Evolutionary conservation across 2,329 filamentous ascomycete genomes (phyloP), one percentile per base, ranked within the genome.

Genomic region (Pseudopyricularia javanii): DNA sequence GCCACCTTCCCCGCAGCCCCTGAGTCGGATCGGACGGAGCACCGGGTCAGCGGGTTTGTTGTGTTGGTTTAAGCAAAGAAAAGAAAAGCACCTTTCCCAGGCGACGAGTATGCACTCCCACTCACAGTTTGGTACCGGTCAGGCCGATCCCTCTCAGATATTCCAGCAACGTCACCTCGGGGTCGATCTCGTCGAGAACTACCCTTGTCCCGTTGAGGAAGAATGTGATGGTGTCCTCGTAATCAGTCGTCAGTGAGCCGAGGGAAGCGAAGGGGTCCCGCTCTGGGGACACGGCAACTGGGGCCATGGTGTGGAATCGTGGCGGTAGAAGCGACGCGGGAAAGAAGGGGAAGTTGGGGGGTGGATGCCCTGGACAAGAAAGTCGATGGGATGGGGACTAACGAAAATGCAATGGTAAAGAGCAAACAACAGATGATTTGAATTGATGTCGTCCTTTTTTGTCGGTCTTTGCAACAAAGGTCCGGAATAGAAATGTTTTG

Each of bases 161-260:
- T 66, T 97, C 91, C 7, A 98, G 74, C 32, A 98, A 75, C 0
- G 93, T 98, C 49, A 91, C 76, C 65, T 97, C 91, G 0, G 93
- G 93, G 63, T 97, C 91, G 51, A 93, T 82, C 12, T 88, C 79
- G 59, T 96, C 91, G 15, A 98, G 73, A 1, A 85, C 80, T 15
- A 97, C 86, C 58, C 84, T 88, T 2, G 91, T 95, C 57, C 93
- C 93, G 66, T 98, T 98, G 51, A 98, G 80, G 66, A 90, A 97
- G 74, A 97, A 97, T 17, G 85, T 79, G 55, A 97, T 74, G 1
- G 88, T 91, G 66, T 96, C 89, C 62, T 95, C 86, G 68, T 88
- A 97, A 48, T 76, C 69, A 52, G 84, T 82, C 1, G 88, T 93
- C 50, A 96, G 69, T 17, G 80, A 70, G 45, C 75, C 64, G 15